phyloP scores from a whole-genome alignment of 2,329 filamentous ascomycete genomes.

The Chaetothyriales sp. region DNA sequence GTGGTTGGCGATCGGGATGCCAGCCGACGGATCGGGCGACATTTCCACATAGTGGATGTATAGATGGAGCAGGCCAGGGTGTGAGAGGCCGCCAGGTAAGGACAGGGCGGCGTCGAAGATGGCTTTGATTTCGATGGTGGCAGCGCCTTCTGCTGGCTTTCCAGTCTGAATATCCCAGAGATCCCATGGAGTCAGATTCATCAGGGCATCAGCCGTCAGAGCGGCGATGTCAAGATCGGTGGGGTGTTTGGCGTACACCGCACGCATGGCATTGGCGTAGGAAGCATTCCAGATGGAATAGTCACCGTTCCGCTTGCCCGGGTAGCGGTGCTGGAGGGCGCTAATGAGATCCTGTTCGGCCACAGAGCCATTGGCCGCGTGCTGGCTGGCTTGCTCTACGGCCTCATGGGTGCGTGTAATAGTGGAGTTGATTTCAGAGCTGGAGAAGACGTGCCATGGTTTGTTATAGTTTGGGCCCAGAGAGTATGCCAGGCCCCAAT shows the following conservation, averaged over 20 bases:
- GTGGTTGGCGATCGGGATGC: conserved; percentile 43
- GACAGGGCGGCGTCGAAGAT: conserved; percentile 45
- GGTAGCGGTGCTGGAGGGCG: conserved; percentile 49
- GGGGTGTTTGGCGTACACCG: conserved; percentile 37
- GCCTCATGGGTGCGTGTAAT: conserved; percentile 10
- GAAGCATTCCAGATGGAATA: conserved; percentile 40
- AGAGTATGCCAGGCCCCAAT: conserved; percentile 41
- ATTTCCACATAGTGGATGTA: conserved; percentile 71
- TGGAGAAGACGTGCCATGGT: conserved; percentile 57
- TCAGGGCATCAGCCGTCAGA: conserved; percentile 49
- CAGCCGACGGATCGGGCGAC: conserved; percentile 50
- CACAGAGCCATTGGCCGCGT: conserved; percentile 23
- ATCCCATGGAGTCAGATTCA: conserved; percentile 51
- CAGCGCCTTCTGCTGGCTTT: conserved; percentile 38
- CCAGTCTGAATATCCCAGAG: conserved; percentile 49
- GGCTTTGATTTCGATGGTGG: conserved; percentile 42
- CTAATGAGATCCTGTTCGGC: conserved; percentile 49
- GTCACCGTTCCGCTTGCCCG: conserved; percentile 35
- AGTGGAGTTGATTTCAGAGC: conserved; percentile 37
- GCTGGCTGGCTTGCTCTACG: conserved; percentile 26
- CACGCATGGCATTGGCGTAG: conserved; percentile 48
- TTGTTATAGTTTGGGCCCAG: conserved; percentile 69
- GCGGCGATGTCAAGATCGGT: conserved; percentile 49
- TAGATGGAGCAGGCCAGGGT: conserved; percentile 58
- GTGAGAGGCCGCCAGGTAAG: conserved; percentile 34